phyloP scores from a whole-genome alignment of 2,329 filamentous ascomycete species.

The Colletotrichum acutatum region DNA sequence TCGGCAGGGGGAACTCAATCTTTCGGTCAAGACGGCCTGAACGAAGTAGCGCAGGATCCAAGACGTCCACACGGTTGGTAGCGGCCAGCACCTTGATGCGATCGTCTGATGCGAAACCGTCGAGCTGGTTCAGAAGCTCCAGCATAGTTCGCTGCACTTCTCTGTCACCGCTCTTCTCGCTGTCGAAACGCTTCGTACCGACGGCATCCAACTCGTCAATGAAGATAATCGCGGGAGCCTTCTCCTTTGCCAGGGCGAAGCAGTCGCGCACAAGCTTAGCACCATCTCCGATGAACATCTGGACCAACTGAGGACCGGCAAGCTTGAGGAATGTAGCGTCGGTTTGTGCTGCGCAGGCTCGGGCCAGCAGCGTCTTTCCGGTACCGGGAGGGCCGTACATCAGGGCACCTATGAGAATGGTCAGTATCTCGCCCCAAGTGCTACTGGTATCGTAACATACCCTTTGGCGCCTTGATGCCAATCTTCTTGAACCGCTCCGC shows the following conservation, averaged over 20 bases:
- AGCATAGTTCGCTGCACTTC: conserved; percentile 99
- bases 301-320: conserved; percentile 94
- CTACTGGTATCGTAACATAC: conserved; percentile 60
- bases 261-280: conserved; percentile 97
- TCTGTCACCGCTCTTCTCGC: conserved; percentile 95
- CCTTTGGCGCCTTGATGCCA: conserved; percentile 98
- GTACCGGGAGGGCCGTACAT: conserved; percentile 98
- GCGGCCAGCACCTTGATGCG: conserved; percentile 96
- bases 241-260: conserved; percentile 97
- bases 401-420: conserved; percentile 76
- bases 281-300: conserved; percentile 99
- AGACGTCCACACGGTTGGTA: conserved; percentile 93
- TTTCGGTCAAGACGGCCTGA: conserved; percentile 95
- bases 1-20: conserved; percentile 97
- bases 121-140: conserved; percentile 97
- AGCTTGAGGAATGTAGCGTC: conserved; percentile 99
- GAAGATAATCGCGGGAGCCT: conserved; percentile 99
- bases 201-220: conserved; percentile 98
- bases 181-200: conserved; percentile 99
- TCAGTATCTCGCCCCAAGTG: conserved; percentile 16
- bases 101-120: conserved; percentile 97
- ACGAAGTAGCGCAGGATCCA: conserved; percentile 90
- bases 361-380: conserved; percentile 90
- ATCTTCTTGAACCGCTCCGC: conserved; percentile 99
- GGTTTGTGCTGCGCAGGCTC: conserved; percentile 96